Conservation (phyloP, 768 basidiomycete species). For the Trametes coccinea region DNA sequence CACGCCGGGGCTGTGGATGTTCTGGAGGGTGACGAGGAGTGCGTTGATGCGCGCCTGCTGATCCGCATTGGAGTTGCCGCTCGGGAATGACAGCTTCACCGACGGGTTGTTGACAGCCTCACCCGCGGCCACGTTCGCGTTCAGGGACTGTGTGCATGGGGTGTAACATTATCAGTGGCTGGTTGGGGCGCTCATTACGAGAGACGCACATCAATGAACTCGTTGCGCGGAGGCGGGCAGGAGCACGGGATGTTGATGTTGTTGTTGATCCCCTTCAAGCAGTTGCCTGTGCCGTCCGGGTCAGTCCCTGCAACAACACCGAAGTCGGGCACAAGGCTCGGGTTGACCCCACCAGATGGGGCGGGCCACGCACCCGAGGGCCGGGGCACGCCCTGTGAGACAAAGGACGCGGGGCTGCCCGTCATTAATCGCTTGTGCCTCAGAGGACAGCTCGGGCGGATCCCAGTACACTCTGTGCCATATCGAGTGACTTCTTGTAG, state of each 20-base stretch:
- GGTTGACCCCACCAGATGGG: slow-evolving; percentile 25
- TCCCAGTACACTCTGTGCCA: too few relatives aligned
- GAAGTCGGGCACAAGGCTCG: slow-evolving; percentile 28
- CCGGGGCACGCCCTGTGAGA: neutral
- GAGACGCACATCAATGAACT: slow-evolving; percentile 35
- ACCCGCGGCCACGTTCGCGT: slow-evolving; percentile 60
- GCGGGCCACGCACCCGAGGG: neutral
- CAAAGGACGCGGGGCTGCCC: slow-evolving; percentile 7
- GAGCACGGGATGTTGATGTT: slow-evolving; percentile 43
- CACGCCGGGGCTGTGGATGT: slow-evolving; percentile 62
- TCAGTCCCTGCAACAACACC: slow-evolving; percentile 21
- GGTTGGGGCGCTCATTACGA: neutral
- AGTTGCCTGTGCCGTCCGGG: slow-evolving; percentile 33
- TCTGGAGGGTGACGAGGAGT: slow-evolving; percentile 71
- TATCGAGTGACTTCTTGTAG: too few relatives aligned
- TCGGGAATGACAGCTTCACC: slow-evolving; percentile 45
- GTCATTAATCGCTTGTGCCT: slow-evolving; percentile 22
- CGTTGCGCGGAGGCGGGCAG: slow-evolving; percentile 39
- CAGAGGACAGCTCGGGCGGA: too few relatives aligned
- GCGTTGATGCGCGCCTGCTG: slow-evolving; percentile 48
- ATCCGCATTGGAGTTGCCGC: slow-evolving; percentile 39
- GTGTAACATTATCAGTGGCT: too few relatives aligned
- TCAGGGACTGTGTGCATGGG: slow-evolving; percentile 9
- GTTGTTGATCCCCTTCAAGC: slow-evolving; percentile 33
- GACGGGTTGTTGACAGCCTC: slow-evolving; percentile 65